A percentile compares a stretch with the other conserved stretches of the same genome.
Evolutionary conservation across 75 land plant species (phyloP).

Genomic region (Sequoiadendron giganteum): DNA sequence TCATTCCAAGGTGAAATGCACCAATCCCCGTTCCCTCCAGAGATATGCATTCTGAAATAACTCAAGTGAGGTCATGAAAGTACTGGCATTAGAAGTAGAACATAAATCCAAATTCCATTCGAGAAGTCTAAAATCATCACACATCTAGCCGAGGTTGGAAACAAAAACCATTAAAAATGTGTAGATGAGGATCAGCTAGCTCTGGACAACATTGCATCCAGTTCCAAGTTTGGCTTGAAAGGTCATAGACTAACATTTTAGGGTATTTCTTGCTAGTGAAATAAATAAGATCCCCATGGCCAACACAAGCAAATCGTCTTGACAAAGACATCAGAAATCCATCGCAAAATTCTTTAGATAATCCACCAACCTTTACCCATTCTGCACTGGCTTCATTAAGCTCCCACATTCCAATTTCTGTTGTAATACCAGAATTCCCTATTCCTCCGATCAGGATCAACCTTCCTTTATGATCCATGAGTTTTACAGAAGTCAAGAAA

Average conservation of each 20-base stretch:
- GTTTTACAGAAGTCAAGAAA: slow-evolving; percentile 16
- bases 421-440: slow-evolving; percentile 3
- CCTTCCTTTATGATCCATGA: slow-evolving; percentile 17
- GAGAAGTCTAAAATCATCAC: background rate
- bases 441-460: slow-evolving; percentile 23
- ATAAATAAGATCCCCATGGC: slow-evolving; percentile 20
- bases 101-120: background rate
- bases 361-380: slow-evolving; percentile 18
- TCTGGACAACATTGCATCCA: slow-evolving; percentile 15
- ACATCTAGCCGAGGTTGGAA: slow-evolving; percentile 12
- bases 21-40: background rate
- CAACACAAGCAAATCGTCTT: slow-evolving; percentile 22
- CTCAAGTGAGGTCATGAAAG: background rate
- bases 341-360: slow-evolving; percentile 14
- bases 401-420: slow-evolving; percentile 20
- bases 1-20: background rate
- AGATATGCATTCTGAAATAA: background rate
- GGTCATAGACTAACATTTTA: slow-evolving; percentile 12
- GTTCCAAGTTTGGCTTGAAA: slow-evolving; percentile 8
- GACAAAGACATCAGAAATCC: slow-evolving; percentile 17
- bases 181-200: slow-evolving; percentile 17
- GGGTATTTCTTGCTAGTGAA: slow-evolving; percentile 26
- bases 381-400: slow-evolving; percentile 4
- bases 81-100: background rate
- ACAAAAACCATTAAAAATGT: slow-evolving; percentile 21